Conservation (phyloP, 192 early-diverging fungal genomes). For the Backusella liffmaniae region DNA sequence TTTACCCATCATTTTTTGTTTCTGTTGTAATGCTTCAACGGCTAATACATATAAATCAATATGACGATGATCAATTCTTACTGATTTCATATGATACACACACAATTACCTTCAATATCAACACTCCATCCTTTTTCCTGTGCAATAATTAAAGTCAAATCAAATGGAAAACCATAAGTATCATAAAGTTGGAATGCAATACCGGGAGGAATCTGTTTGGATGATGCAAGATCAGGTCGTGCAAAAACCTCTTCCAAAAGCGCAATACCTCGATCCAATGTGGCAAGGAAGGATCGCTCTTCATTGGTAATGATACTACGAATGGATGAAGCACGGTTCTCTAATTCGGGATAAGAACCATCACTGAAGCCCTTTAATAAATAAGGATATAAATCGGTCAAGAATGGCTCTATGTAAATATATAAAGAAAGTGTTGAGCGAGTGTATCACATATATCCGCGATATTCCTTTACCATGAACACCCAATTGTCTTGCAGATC, state of each 20-base stretch:
- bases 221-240: slow-evolving; percentile 32
- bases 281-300: slow-evolving; percentile 46
- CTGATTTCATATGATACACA: not conserved
- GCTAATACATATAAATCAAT: not conserved
- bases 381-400: slow-evolving; percentile 47
- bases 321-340: slow-evolving; percentile 38
- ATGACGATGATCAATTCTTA: not conserved
- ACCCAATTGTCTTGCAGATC: slow-evolving; percentile 57
- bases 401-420: slow-evolving; percentile 42
- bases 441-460: not conserved
- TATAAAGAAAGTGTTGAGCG: not conserved
- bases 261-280: slow-evolving; percentile 47
- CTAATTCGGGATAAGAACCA: slow-evolving; percentile 44
- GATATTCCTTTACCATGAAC: slow-evolving; percentile 34
- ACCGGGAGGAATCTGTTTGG: slow-evolving; percentile 39
- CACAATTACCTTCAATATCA: slow-evolving; percentile 36
- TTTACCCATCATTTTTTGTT: slow-evolving; percentile 43
- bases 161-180: slow-evolving; percentile 60
- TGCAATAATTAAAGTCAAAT: slow-evolving; percentile 52
- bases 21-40: slow-evolving; percentile 43
- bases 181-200: slow-evolving; percentile 57
- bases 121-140: slow-evolving; percentile 57
- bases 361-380: slow-evolving; percentile 40
- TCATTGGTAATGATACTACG: slow-evolving; percentile 44
- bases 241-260: slow-evolving; percentile 45